Conservation (phyloP, 495 filamentous ascomycete species). For the Tuber aestivum region DNA sequence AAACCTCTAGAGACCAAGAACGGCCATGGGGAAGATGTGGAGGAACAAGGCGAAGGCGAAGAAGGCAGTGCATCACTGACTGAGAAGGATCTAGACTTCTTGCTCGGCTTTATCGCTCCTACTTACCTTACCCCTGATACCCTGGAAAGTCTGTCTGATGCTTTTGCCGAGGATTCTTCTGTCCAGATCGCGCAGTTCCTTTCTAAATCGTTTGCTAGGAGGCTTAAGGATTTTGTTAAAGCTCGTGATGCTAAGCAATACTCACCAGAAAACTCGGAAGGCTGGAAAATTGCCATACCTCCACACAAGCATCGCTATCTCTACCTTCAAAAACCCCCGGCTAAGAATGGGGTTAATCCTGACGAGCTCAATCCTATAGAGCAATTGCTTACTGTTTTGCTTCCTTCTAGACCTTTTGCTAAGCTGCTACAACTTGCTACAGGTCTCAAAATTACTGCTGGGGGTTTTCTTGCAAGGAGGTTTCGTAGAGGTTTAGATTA, state of each 20-base stretch:
- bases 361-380: constrained; percentile 52
- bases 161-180: constrained; percentile 75
- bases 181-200: constrained; percentile 73
- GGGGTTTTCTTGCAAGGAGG: constrained; percentile 66
- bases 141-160: constrained; percentile 68
- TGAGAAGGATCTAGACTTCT: constrained; percentile 72
- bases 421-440: constrained; percentile 84
- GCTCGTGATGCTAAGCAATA: constrained; percentile 52
- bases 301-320: constrained; percentile 94
- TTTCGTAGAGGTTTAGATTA: constrained; percentile 88
- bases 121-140: constrained; percentile 93
- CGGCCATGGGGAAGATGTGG: constrained; percentile 48
- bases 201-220: constrained; percentile 64
- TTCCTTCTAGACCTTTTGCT: constrained; percentile 80
- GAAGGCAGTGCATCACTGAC: constrained; percentile 54
- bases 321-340: constrained; percentile 56
- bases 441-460: constrained; percentile 58
- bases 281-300: constrained; percentile 73
- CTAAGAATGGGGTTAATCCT: constrained; percentile 11
- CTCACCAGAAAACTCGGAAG: constrained; percentile 53
- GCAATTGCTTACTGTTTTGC: constrained; percentile 67
- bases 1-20: constrained; percentile 50
- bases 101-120: constrained; percentile 81
- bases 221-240: constrained; percentile 62
- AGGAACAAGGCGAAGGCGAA: constrained; percentile 44